Evolutionary conservation across 106 monocot species (phyloP).

Genomic region (Allium cepa): DNA sequence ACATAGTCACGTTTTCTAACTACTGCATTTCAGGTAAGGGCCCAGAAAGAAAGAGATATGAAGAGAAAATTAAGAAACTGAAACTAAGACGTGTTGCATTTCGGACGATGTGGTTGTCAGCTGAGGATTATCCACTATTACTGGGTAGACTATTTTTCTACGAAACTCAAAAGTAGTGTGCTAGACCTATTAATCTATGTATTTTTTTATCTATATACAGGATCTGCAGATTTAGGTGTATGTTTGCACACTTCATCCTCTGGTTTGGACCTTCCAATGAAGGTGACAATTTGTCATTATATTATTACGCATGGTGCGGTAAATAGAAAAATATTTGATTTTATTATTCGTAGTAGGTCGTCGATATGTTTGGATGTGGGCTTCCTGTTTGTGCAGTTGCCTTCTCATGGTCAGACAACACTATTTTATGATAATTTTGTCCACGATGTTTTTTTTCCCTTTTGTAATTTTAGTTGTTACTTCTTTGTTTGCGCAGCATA

Average conservation of each 20-base stretch:
- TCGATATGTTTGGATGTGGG: slow-evolving; percentile 98
- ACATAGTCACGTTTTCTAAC: not conserved
- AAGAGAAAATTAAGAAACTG: slow-evolving; percentile 66
- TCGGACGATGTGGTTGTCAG: slow-evolving; percentile 86
- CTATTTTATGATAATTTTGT: no score
- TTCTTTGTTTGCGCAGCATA: slow-evolving; percentile 42
- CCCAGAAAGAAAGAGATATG: slow-evolving; percentile 85
- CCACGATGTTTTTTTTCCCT: no score
- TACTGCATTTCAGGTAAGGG: slow-evolving; percentile 62
- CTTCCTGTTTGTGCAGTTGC: slow-evolving; percentile 89
- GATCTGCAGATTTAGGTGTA: slow-evolving; percentile 92
- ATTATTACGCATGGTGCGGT: not conserved
- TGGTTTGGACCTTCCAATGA: slow-evolving; percentile 98
- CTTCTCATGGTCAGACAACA: slow-evolving; percentile 64
- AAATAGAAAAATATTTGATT: not conserved
- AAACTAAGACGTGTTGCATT: slow-evolving; percentile 87
- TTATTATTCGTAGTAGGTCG: slow-evolving; percentile 44
- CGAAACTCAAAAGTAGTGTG: no score
- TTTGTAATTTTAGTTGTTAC: not conserved
- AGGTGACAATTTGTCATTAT: slow-evolving; percentile 29
- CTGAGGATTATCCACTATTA: slow-evolving; percentile 86
- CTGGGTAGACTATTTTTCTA: slow-evolving; percentile 34
- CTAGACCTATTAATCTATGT: no score
- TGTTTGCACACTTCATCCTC: slow-evolving; percentile 91
- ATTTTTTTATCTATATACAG: slow-evolving; percentile 28